These are phyloP conservation scores for Fusarium praegraminearum DNA, from an alignment of 2,329 filamentous ascomycete genomes.

Conservation along the genomic window DNA sequence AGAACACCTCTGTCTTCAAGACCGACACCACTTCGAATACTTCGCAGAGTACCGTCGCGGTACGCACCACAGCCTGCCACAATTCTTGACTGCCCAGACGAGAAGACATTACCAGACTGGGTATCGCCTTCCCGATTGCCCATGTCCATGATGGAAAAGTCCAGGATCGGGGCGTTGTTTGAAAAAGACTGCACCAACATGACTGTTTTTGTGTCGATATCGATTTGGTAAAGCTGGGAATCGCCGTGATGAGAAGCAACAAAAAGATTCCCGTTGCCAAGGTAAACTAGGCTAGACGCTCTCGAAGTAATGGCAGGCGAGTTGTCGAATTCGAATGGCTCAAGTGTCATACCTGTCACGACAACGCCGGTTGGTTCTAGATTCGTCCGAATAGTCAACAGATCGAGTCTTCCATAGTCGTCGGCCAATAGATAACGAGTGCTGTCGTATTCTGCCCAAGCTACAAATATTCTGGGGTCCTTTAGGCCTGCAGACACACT, in stretches of 20 bases:
- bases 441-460: slow-evolving; percentile 87
- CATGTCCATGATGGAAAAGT: slow-evolving; percentile 97
- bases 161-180: slow-evolving; percentile 91
- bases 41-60: slow-evolving; percentile 87
- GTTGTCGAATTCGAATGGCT: slow-evolving; percentile 53
- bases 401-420: slow-evolving; percentile 86
- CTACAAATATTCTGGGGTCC: slow-evolving; percentile 87
- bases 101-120: slow-evolving; percentile 85
- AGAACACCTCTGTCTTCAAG: slow-evolving; percentile 88
- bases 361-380: slow-evolving; percentile 73
- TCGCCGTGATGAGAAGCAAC: slow-evolving; percentile 94
- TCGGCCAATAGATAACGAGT: slow-evolving; percentile 90
- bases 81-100: slow-evolving; percentile 92
- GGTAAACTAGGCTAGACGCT: slow-evolving; percentile 82
- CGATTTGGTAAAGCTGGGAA: slow-evolving; percentile 80
- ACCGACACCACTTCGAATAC: slow-evolving; percentile 92
- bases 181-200: slow-evolving; percentile 74
- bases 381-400: slow-evolving; percentile 81
- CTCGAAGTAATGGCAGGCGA: slow-evolving; percentile 69
- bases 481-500: slow-evolving; percentile 73
- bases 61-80: slow-evolving; percentile 94
- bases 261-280: slow-evolving; percentile 80
- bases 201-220: slow-evolving; percentile 59
- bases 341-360: slow-evolving; percentile 79
- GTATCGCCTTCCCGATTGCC: slow-evolving; percentile 84